Evolutionary conservation across 495 filamentous ascomycete genomes (phyloP).

Genomic region (Thozetella sp.): DNA sequence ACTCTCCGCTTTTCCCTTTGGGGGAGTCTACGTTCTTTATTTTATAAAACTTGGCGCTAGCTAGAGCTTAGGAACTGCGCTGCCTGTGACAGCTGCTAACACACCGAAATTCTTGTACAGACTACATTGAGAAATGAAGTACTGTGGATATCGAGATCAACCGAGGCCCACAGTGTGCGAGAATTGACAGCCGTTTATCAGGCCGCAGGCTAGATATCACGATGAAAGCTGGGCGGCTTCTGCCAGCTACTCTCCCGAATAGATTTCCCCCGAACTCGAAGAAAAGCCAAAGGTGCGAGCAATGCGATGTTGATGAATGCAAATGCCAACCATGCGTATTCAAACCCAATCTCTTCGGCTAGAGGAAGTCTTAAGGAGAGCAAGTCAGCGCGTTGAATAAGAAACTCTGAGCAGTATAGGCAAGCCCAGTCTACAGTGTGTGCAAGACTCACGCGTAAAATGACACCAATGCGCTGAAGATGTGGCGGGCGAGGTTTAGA

Average conservation of each 20-base stretch:
- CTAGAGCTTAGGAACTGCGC: too few species aligned
- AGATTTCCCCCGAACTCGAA: not conserved
- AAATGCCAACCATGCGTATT: slow-evolving; percentile 8
- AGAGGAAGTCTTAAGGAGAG: slow-evolving; percentile 1
- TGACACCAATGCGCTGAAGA: slow-evolving; percentile 1
- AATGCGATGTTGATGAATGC: slow-evolving; percentile 7
- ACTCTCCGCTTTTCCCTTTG: too few species aligned
- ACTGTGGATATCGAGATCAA: too few species aligned
- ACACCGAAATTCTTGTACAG: too few species aligned
- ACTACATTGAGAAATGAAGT: too few species aligned
- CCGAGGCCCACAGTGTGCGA: too few species aligned
- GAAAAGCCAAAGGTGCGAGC: not conserved
- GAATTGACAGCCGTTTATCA: too few species aligned
- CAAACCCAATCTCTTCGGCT: not conserved
- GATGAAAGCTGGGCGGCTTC: slow-evolving; percentile 5
- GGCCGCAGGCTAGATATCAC: slow-evolving; percentile 3
- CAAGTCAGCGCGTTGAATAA: not conserved
- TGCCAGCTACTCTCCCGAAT: slow-evolving; percentile 3
- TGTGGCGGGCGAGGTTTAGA: not conserved
- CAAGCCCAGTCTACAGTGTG: too few species aligned
- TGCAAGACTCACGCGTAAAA: slow-evolving; percentile 7
- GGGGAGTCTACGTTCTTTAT: too few species aligned
- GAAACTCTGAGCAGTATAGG: not conserved
- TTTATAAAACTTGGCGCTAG: too few species aligned
- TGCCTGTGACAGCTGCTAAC: too few species aligned